Base-by-base conservation (phyloP, 2,329 filamentous ascomycete genomes). In the Colletotrichum sp. region DNA sequence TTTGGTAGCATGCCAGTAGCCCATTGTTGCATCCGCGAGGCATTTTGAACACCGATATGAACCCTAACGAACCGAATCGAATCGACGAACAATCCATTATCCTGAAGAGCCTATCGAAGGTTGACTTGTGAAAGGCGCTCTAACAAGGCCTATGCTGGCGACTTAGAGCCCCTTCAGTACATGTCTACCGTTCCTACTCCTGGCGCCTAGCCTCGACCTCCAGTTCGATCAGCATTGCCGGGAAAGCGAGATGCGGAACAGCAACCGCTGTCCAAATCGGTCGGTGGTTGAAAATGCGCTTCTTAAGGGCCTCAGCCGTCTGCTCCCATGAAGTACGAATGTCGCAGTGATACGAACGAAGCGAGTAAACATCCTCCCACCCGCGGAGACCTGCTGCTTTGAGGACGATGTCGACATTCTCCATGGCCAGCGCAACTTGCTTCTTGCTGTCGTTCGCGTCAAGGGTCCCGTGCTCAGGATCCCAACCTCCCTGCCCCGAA, bases 331-430 rank as follows among this genome's bases (percentile, higher is more conserved):
- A 79, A 6, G 73, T 59, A 2, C 76, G 72, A 3, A 81, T 79
- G 5, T 81, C 78, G 34, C 74, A 73, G 18, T 81, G 79, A 16
- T 81, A 82, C 3, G 79, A 77, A 5, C 80, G 76, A 9, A 81
- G n/a, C 16, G 77, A 78, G 28, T 80, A 81, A 2, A 82, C 80
- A n/a, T 82, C 81, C 9, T 81, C 80, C 81, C 80, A 81, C 0
- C 80, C 80, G 1, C 78, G 75, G 1, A 82, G 75, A 6, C 80
- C 81, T 3, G 72, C 78, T 1, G 78, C 71, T 36, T 80, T 72
- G 18, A 82, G 80, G 21, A 81, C 77, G 5, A 69, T 12, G 34
- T 82, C 79, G 2, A 81, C 76, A 28, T 82, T 81, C 59, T 79
- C 71, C 3, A 82, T 69, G 0, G 80, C 77, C 3, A 78, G 39